Base-by-base conservation (phyloP, 345 rosid genomes). In the Melastoma malabathricum region DNA sequence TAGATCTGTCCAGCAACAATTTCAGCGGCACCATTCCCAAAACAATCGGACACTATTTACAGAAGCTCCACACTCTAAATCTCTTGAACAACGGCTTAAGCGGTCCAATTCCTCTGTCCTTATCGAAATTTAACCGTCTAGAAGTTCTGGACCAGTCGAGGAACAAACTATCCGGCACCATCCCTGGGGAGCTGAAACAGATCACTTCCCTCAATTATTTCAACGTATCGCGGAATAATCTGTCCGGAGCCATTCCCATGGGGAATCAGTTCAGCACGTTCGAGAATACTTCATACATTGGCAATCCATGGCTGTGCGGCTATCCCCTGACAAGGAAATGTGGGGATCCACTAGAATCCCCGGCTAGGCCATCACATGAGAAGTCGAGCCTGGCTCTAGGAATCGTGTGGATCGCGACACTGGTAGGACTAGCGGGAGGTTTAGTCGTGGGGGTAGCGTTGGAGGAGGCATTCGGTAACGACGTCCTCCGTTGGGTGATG, bases 241-340 rank as follows among this genome's bases (percentile, higher is more conserved):
- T 60, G 6, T 46, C 57, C 1, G 64, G 64, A 15, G 46, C 38
- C 1, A 53, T 53, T 2, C 64, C 58, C 47, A 46, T 16, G 22
- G 64, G 34, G 46, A 53, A 16, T 34, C 64, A 53, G 27, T 53
- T 60, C 46, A 14, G 41, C 44, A 53, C 64, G 1, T 60, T 60
- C 15, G 47, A 34, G 19, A 47, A 46, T 22, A 47, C 44, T 5
- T 60, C 64, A 0, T 60, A 53, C 16, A 18, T 0, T 13, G 48
- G 58, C 14, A 52, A 60, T 29, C 8, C 9, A 4, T 39, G 47
- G 22, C 52, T 60, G 20, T 60, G 58, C 34, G 64, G 52, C 34
- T 1, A 13, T 17, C 64, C 64, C 15, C 12, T 47, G 47, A 43
- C 64, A 10, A 53, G 53, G 39, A 20, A 45, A 13, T 60, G 64